Base-by-base conservation (phyloP, 1,284 basidiomycete species). In the Cystobasidium pallidum region DNA sequence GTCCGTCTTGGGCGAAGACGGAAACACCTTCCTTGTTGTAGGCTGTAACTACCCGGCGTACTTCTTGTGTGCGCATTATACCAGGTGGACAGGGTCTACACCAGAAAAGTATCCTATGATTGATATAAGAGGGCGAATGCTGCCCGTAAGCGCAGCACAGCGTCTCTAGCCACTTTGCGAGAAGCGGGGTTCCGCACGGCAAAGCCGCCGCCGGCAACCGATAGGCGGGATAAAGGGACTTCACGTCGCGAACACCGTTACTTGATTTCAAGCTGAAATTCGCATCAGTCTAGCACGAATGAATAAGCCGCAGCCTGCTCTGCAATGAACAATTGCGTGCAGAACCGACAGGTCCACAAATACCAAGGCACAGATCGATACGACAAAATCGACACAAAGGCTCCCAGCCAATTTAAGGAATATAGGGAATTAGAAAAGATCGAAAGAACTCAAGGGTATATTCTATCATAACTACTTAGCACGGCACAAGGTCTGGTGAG, bases 31-130 rank as follows among this genome's bases (percentile, higher is more conserved):
- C 8, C 3, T 10, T 21, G 24, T 67, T 67, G 52, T 67, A 59
- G 11, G 52, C 65, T 30, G 65, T 67, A 6, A 67, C 65, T 15
- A 67, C 55, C 4, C 65, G 65, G 30, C 65, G 49, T 6, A 67
- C 65, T 32, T 59, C 45, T 11, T 39, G 45, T 21, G 24, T 10
- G 49, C 24, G 24, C 49, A 52, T 65, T n/a, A n/a, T n/a, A n/a
- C n/a, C n/a, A n/a, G n/a, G n/a, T n/a, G n/a, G n/a, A n/a, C n/a
- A n/a, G n/a, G n/a, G n/a, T n/a, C n/a, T n/a, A n/a, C n/a, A n/a
- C n/a, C n/a, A n/a, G n/a, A n/a, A n/a, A n/a, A n/a, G n/a, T n/a
- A n/a, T n/a, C n/a, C n/a, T n/a, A n/a, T n/a, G n/a, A n/a, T n/a
- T n/a, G n/a, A n/a, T n/a, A n/a, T n/a, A n/a, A n/a, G 39, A 41